A percentile compares a stretch with the other conserved stretches of the same genome.
phyloP scores from a whole-genome alignment of 2,329 filamentous ascomycete genomes.

The Didymella pomorum region DNA sequence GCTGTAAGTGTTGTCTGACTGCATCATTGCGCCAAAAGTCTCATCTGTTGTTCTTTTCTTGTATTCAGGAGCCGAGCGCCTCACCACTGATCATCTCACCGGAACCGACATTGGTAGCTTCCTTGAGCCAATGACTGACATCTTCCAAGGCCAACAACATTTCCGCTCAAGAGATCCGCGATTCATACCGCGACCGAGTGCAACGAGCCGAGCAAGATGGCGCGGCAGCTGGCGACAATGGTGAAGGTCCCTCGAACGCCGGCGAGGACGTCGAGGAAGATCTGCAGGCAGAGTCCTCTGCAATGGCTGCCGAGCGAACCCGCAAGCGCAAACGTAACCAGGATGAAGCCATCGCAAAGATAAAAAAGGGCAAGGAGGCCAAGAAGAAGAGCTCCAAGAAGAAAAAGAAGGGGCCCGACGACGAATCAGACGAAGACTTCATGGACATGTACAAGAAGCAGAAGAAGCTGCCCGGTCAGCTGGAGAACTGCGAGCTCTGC shows the following conservation, averaged over 20 bases:
- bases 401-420: slow-evolving; percentile 51
- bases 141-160: slow-evolving; percentile 72
- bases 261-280: slow-evolving; percentile 47
- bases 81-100: neutral
- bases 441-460: slow-evolving; percentile 64
- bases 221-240: slow-evolving; percentile 45
- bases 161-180: slow-evolving; percentile 68
- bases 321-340: slow-evolving; percentile 67
- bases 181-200: slow-evolving; percentile 65
- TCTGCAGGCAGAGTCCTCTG: slow-evolving; percentile 47
- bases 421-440: slow-evolving; percentile 58
- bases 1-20: slow-evolving; percentile 57
- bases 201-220: slow-evolving; percentile 57
- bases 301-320: slow-evolving; percentile 53
- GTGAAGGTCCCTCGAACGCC: slow-evolving; percentile 47
- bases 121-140: neutral
- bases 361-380: slow-evolving; percentile 59
- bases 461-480: slow-evolving; percentile 77
- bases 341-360: slow-evolving; percentile 56
- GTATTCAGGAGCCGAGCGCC: neutral
- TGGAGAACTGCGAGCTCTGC: slow-evolving; percentile 87
- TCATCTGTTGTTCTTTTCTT: too few relatives aligned
- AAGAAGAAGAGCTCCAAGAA: slow-evolving; percentile 56
- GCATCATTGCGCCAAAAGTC: neutral
- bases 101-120: neutral